Evolutionary conservation across 2,329 filamentous ascomycete species (phyloP).

Genomic region (Blastomyces silverae): DNA sequence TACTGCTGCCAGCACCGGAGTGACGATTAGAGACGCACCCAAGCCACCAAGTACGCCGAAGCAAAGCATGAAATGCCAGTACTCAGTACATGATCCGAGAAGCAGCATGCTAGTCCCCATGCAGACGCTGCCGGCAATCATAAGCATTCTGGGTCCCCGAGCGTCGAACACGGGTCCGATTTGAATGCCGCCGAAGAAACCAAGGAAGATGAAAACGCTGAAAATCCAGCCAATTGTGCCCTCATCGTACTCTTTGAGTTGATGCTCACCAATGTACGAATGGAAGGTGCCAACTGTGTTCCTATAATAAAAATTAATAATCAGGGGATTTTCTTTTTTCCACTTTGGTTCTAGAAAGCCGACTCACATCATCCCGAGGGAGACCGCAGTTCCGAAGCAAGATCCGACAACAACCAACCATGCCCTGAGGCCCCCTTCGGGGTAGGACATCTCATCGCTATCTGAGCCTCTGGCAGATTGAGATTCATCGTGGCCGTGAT

Average conservation of each 20-base stretch:
- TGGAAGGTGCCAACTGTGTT: constrained; percentile 38
- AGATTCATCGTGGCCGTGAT: not conserved
- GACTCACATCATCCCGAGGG: not conserved
- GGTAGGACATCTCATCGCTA: constrained; percentile 23
- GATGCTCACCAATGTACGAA: constrained; percentile 35
- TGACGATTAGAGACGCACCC: constrained; percentile 30
- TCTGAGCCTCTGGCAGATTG: not conserved
- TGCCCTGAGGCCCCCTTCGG: constrained; percentile 39
- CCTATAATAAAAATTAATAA: not conserved
- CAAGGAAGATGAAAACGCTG: constrained; percentile 36
- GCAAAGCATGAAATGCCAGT: constrained; percentile 35
- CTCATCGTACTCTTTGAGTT: constrained; percentile 32
- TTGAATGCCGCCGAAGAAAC: constrained; percentile 33
- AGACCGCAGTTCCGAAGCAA: constrained; percentile 37
- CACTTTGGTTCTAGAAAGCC: not conserved
- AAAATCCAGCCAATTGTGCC: constrained; percentile 40
- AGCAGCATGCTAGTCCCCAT: constrained; percentile 23
- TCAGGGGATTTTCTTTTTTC: not conserved
- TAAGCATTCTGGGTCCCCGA: constrained; percentile 29
- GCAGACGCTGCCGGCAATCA: constrained; percentile 27
- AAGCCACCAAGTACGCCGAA: constrained; percentile 34
- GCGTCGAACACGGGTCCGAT: constrained; percentile 37
- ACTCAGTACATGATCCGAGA: constrained; percentile 24
- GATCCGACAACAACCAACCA: constrained; percentile 42
- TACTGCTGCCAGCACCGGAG: constrained; percentile 28